Conservation (phyloP, 2,329 filamentous ascomycete species). For the Tolypocladium amazonense region DNA sequence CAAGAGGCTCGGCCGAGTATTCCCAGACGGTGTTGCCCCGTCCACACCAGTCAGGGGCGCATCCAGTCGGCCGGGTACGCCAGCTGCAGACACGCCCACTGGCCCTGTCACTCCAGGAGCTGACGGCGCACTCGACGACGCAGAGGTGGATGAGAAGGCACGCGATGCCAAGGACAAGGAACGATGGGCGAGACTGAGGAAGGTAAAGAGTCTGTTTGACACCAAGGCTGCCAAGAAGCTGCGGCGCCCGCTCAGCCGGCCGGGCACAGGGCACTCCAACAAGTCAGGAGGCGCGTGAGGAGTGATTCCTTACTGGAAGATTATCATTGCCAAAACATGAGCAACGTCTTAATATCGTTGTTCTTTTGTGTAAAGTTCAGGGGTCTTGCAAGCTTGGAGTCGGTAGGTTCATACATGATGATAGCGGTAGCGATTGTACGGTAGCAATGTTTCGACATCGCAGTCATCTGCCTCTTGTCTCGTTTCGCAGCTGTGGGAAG, state of each 20-base stretch:
- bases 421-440: not conserved
- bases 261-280: constrained; percentile 25
- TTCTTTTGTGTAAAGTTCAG: not conserved
- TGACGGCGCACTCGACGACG: constrained; percentile 4
- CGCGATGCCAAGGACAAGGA: constrained; percentile 56
- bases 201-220: constrained; percentile 62
- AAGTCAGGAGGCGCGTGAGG: constrained; percentile 3
- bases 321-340: not conserved
- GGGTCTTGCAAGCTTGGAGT: not conserved
- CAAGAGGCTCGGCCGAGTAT: constrained; percentile 10
- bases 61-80: constrained; percentile 5
- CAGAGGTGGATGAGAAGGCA: constrained; percentile 29
- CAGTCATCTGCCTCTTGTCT: not conserved
- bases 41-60: not conserved
- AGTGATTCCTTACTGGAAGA: not conserved
- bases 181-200: constrained; percentile 59
- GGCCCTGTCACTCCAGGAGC: constrained; percentile 2
- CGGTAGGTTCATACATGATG: not conserved
- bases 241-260: constrained; percentile 28
- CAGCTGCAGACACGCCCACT: constrained; percentile 6
- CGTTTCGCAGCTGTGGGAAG: not conserved
- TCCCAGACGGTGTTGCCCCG: not conserved
- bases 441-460: not conserved
- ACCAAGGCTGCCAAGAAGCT: constrained; percentile 49
- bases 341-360: not conserved